Conservation (phyloP, 2,329 filamentous ascomycete species). For the Hypomyces perniciosus region DNA sequence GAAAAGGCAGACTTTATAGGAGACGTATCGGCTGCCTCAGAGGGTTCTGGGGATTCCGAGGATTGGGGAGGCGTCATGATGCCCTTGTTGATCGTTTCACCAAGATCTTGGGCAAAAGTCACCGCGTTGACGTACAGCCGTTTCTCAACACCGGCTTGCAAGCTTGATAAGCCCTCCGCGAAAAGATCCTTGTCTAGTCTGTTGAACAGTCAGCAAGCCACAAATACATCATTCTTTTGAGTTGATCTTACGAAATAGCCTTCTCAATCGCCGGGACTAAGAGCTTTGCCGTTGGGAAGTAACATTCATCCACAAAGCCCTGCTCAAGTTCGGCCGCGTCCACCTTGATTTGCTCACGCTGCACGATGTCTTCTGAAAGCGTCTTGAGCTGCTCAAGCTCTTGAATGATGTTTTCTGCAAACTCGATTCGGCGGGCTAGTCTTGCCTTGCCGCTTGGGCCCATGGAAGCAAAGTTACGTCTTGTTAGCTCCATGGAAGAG, state of each 20-base stretch:
- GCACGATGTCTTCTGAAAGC: slow-evolving; percentile 64
- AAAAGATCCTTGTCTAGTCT: slow-evolving; percentile 63
- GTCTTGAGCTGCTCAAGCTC: slow-evolving; percentile 73
- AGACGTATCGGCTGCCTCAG: slow-evolving; percentile 40
- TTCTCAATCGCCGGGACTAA: slow-evolving; percentile 74
- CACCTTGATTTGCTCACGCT: slow-evolving; percentile 72
- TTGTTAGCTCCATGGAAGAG: slow-evolving; percentile 93
- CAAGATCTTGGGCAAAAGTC: slow-evolving; percentile 52
- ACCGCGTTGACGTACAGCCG: slow-evolving; percentile 54
- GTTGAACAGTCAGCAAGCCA: slow-evolving; percentile 29
- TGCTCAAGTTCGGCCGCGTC: slow-evolving; percentile 70
- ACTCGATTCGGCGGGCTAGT: slow-evolving; percentile 77
- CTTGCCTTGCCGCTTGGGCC: slow-evolving; percentile 74
- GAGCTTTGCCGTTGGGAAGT: slow-evolving; percentile 79
- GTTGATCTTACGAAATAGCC: slow-evolving; percentile 65
- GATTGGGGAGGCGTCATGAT: slow-evolving; percentile 40
- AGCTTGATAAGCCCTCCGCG: slow-evolving; percentile 40
- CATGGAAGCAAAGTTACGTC: slow-evolving; percentile 94
- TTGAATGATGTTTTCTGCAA: slow-evolving; percentile 66
- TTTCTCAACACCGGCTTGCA: slow-evolving; percentile 48
- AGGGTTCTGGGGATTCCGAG: slow-evolving; percentile 20
- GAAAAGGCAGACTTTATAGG: slow-evolving; percentile 46
- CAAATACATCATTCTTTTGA: slow-evolving; percentile 9
- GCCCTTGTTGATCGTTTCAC: slow-evolving; percentile 45
- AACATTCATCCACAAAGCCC: slow-evolving; percentile 78